Evolutionary conservation across 441 rosid species (phyloP).

Genomic region (Arabidopsis hybrid): DNA sequence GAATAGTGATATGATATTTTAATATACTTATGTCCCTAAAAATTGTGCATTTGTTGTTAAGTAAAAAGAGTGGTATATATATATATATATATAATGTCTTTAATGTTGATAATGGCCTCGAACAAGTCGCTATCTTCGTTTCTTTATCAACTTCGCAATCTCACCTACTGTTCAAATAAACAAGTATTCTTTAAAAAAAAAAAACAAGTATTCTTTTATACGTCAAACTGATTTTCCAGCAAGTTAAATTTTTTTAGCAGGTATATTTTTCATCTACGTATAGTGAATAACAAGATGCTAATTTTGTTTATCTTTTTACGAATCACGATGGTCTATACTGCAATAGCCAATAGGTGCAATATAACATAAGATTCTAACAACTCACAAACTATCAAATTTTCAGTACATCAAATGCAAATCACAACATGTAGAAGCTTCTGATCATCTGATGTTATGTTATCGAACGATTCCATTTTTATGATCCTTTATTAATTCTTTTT

Average conservation of each 20-base stretch:
- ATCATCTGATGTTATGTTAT: neutral
- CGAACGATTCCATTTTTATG: neutral
- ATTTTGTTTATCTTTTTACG: neutral
- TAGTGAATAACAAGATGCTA: neutral
- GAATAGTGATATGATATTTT: neutral
- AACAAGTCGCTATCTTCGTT: constrained; percentile 24
- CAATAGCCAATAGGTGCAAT: no score
- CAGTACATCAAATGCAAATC: neutral
- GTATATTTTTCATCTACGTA: neutral
- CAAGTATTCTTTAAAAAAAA: no score
- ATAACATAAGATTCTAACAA: neutral
- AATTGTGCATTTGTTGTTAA: neutral
- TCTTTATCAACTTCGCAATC: neutral
- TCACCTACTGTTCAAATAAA: neutral
- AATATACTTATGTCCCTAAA: no score
- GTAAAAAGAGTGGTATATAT: neutral
- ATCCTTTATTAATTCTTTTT: neutral
- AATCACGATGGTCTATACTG: neutral
- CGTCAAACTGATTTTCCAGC: neutral
- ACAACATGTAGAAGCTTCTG: neutral
- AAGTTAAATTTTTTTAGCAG: neutral
- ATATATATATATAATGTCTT: neutral
- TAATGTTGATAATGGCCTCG: constrained; percentile 1
- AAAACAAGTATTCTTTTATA: no score
- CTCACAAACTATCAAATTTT: neutral